Percentiles rank a stretch among this genome's conserved stretches.
Evolutionary conservation across 2,329 filamentous ascomycete genomes (phyloP).

Genomic region (Keithomyces neogunnii): DNA sequence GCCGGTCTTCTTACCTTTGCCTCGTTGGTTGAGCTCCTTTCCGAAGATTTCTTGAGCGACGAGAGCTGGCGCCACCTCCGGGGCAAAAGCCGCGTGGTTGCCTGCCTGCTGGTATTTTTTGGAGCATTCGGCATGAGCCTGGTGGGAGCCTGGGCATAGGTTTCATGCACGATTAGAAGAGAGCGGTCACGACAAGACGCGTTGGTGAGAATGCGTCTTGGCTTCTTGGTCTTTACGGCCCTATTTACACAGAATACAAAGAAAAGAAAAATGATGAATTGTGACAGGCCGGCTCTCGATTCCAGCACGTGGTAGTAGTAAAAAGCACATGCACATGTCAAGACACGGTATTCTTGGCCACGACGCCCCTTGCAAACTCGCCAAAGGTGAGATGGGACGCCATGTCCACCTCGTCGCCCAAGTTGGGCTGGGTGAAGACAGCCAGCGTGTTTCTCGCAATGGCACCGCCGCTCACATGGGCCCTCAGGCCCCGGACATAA

Average conservation of each 20-base stretch:
- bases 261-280: too few species aligned
- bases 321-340: neutral
- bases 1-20: constrained; percentile 65
- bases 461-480: constrained; percentile 38
- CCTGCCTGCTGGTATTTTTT: constrained; percentile 47
- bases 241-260: neutral
- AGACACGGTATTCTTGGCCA: constrained; percentile 50
- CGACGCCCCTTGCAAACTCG: constrained; percentile 59
- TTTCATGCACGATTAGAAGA: neutral
- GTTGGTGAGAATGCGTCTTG: constrained; percentile 2
- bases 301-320: too few species aligned
- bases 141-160: constrained; percentile 53
- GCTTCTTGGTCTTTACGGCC: neutral
- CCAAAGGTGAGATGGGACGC: constrained; percentile 62
- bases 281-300: too few species aligned
- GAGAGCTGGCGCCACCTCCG: constrained; percentile 50
- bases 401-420: constrained; percentile 70
- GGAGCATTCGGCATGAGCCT: constrained; percentile 56
- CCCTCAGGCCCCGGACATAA: constrained; percentile 73
- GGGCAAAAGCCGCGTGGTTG: constrained; percentile 43
- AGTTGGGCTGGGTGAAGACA: constrained; percentile 93
- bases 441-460: constrained; percentile 83
- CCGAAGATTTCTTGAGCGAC: constrained; percentile 62
- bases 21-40: constrained; percentile 61
- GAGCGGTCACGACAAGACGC: neutral